These are phyloP conservation scores for Cystobasidium slooffiae DNA, from an alignment of 1,284 basidiomycete species.

Conservation along the genomic window DNA sequence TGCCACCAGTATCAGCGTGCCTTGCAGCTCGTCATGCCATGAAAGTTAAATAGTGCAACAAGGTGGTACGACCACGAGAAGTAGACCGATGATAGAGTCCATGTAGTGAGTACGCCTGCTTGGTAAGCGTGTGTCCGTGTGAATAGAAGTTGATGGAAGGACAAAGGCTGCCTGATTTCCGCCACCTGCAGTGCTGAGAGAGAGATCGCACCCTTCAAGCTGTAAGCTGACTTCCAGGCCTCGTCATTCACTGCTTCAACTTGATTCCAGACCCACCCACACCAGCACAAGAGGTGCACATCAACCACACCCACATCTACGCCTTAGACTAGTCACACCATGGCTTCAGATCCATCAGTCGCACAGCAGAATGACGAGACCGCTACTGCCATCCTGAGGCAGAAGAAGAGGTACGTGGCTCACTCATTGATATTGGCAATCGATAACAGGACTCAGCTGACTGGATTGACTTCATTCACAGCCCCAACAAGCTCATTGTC, in stretches of 20 bases:
- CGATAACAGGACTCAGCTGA: neutral
- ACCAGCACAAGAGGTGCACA: neutral
- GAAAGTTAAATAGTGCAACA: too few species aligned
- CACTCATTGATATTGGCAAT: neutral
- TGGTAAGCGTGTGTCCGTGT: too few species aligned
- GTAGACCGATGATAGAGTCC: too few species aligned
- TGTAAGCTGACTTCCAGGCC: neutral
- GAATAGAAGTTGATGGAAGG: slow-evolving; percentile 27
- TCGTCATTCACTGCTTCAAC: slow-evolving; percentile 7
- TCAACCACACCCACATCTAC: slow-evolving; percentile 4
- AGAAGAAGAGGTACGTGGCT: slow-evolving; percentile 89
- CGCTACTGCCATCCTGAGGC: slow-evolving; percentile 90
- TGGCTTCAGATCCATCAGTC: slow-evolving; percentile 42
- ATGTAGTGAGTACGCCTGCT: too few species aligned
- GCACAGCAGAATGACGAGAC: slow-evolving; percentile 64
- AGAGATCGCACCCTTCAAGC: neutral
- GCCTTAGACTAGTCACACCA: neutral
- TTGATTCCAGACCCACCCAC: neutral
- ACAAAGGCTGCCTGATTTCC: neutral
- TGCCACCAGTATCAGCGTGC: too few species aligned
- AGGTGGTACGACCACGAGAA: too few species aligned
- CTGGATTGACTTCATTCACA: slow-evolving; percentile 55
- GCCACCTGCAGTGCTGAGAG: neutral
- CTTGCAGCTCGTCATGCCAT: too few species aligned
- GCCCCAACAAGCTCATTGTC: slow-evolving; percentile 91